These are phyloP conservation scores for Lactarius hatsudake DNA, from an alignment of 768 basidiomycete species.

Conservation along the genomic window DNA sequence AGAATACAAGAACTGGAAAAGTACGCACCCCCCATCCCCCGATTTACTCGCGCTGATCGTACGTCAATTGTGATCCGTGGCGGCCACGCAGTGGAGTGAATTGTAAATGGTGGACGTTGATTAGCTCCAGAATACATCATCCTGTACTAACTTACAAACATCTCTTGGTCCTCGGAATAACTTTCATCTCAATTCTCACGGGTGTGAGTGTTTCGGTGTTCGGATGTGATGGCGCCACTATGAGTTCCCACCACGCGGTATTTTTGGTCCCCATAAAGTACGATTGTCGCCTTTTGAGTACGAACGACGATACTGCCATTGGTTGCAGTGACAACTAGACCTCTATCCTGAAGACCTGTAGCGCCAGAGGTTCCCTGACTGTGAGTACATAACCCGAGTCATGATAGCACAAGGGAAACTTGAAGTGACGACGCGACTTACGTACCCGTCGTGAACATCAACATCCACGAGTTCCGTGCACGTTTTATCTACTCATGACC, in stretches of 20 bases:
- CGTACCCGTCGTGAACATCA: no score
- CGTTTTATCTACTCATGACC: no score
- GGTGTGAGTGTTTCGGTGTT: no score
- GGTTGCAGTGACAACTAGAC: not conserved
- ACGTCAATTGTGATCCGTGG: not conserved
- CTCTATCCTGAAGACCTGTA: no score
- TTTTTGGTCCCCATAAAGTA: not conserved
- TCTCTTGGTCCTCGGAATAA: not conserved
- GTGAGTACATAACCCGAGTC: no score
- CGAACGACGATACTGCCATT: not conserved
- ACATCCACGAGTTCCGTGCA: no score
- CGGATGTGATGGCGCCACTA: no score
- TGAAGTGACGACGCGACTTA: no score
- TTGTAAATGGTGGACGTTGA: not conserved
- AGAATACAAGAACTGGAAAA: constrained; percentile 40
- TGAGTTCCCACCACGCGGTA: no score
- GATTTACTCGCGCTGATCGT: not conserved
- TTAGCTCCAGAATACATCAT: not conserved
- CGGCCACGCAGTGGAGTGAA: not conserved
- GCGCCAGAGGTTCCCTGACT: no score
- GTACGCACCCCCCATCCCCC: constrained; percentile 27
- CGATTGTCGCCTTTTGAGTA: not conserved
- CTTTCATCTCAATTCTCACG: not conserved
- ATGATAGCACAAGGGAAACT: no score
- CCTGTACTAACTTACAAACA: not conserved